These are phyloP conservation scores for Leucosporidium scottii DNA, from an alignment of 768 basidiomycete genomes.

Conservation along the genomic window DNA sequence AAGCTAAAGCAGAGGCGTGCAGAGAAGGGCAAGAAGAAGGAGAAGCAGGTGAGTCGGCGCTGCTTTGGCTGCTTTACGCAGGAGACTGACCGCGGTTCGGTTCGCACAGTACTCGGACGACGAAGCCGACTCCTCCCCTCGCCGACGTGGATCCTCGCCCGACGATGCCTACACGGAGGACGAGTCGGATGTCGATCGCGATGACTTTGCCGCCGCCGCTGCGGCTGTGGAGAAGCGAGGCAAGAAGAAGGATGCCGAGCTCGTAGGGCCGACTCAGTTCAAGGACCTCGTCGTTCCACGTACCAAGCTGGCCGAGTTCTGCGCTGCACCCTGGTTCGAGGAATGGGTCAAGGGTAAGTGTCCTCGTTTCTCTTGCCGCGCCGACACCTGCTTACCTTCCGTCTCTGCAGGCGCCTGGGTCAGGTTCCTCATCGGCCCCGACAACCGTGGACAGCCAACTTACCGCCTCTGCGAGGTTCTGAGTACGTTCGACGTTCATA, in stretches of 20 bases:
- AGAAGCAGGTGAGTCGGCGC: constrained; percentile 6
- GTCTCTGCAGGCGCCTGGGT: constrained; percentile 66
- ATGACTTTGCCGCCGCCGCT: constrained; percentile 55
- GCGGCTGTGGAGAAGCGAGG: constrained; percentile 46
- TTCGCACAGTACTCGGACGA: constrained; percentile 63
- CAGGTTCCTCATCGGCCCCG: constrained; percentile 67
- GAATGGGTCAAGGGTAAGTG: constrained; percentile 66
- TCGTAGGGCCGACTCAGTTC: constrained; percentile 55
- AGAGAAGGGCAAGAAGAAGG: constrained; percentile 75
- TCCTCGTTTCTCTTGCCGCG: neutral
- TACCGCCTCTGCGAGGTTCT: constrained; percentile 78
- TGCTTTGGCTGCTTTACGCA: neutral
- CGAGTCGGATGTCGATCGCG: constrained; percentile 57
- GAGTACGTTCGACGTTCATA: constrained; percentile 46
- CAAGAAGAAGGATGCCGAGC: constrained; percentile 51
- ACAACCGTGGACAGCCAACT: constrained; percentile 46
- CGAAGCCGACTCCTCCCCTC: constrained; percentile 52
- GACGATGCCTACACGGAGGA: constrained; percentile 47
- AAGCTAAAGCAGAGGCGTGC: constrained; percentile 80
- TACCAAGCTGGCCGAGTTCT: constrained; percentile 62
- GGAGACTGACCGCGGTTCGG: constrained; percentile 45
- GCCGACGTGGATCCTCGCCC: constrained; percentile 40
- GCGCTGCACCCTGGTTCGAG: constrained; percentile 73
- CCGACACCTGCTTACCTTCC: constrained; percentile 9
- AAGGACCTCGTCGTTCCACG: constrained; percentile 60